These are phyloP conservation scores for Leccinum subatratum DNA, from an alignment of 1,284 basidiomycete genomes.

Conservation along the genomic window DNA sequence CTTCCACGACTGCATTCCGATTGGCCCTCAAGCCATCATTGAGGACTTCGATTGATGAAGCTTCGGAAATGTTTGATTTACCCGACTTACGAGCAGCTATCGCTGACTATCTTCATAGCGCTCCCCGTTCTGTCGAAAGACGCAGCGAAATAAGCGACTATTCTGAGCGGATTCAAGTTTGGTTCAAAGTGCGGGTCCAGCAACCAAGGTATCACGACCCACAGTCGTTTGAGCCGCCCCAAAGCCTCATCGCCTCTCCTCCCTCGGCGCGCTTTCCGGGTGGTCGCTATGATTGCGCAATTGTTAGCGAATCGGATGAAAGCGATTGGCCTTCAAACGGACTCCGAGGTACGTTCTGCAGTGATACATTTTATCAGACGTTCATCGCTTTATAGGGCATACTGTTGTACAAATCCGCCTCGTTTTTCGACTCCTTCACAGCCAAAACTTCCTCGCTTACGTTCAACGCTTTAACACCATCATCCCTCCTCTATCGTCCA, in stretches of 20 bases:
- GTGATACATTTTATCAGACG: neutral
- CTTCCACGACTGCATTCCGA: neutral
- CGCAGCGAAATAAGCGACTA: neutral
- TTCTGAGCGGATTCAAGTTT: neutral
- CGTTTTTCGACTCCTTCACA: neutral
- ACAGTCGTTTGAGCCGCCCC: neutral
- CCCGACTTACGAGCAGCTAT: neutral
- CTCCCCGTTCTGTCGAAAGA: neutral
- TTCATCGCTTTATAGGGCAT: neutral
- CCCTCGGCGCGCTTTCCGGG: neutral
- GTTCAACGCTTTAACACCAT: neutral
- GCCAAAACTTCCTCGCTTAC: neutral
- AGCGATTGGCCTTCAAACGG: neutral
- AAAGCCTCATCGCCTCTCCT: neutral
- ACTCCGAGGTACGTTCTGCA: neutral
- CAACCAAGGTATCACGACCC: too few relatives aligned
- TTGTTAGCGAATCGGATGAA: neutral
- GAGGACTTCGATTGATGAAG: neutral
- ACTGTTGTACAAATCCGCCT: neutral
- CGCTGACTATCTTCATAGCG: neutral
- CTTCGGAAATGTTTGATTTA: neutral
- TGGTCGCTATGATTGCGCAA: neutral
- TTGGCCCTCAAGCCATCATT: neutral
- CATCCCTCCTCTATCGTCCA: neutral
- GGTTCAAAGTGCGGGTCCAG: neutral